Evolutionary conservation across 2,329 filamentous ascomycete species (phyloP), one percentile per base, ranked within the genome.

Genomic region (Aspergillus pseudonomiae): DNA sequence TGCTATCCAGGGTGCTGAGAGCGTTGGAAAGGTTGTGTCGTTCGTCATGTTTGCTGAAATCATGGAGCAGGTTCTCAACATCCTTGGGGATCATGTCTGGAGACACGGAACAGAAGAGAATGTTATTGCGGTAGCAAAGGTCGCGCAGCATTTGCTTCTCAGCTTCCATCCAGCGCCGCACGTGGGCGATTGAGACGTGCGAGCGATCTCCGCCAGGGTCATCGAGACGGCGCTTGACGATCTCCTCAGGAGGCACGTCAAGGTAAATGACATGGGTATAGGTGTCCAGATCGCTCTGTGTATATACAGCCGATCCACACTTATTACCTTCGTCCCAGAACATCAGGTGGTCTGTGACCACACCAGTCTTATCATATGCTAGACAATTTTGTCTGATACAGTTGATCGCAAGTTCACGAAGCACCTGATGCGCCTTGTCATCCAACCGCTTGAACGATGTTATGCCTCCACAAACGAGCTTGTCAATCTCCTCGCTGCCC

Each of bases 201-300:
- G 74, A 67, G 0, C 84, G 83, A 7, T 11, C 45, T 63, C 78
- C 79, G 16, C 61, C 34, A 0, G 24, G 68, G 65, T 88, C 84
- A 0, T 73, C 57, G 0, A 34, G 41, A n/a, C 79, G 76, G 21
- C 77, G 80, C 48, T 79, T 58, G 0, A 64, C 63, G 19, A 88
- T 72, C 0, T 72, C 28, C 1, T 79, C 67, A 0, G 78, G 65
- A 1, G 77, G 67, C 1, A 80, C 68, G 50, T 85, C 73, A 32
- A 89, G 68, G 67, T 89, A 89, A 14, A 90, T 50, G 16, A 90
- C 85, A 66, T 89, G 86, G 0, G 85, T 87, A 70, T 81, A 89
- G 0, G 73, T 78, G 0, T 76, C 50, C 4, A 82, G 56, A 61
- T 89, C 86, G 9, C 68, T 74, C 2, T 73, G 12, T 0, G 84